A percentile compares a stretch with the other conserved stretches of the same genome.
phyloP scores from a whole-genome alignment of 208 protist genomes.

The Trypanosoma lewisi region DNA sequence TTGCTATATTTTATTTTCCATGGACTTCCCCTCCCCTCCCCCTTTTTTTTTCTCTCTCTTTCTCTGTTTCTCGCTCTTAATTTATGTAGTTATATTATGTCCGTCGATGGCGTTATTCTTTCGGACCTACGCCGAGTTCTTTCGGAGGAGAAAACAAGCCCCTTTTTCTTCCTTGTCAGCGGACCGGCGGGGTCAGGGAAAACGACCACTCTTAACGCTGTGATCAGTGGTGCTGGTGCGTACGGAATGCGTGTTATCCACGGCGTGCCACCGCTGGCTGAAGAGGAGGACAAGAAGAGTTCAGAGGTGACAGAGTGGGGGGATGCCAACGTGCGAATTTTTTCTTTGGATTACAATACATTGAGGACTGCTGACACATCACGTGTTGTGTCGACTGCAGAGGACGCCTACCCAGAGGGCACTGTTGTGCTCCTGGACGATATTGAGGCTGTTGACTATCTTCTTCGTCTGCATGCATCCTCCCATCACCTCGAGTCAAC shows the following conservation, averaged over 20 bases:
- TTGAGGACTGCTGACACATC: constrained; percentile 24
- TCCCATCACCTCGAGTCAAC: constrained; percentile 30
- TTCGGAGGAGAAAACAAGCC: constrained; percentile 3
- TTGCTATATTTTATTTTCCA: neutral
- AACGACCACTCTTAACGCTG: constrained; percentile 19
- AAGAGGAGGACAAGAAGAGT: neutral
- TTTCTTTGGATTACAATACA: constrained; percentile 22
- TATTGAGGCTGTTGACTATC: constrained; percentile 40
- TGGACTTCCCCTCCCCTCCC: neutral
- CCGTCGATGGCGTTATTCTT: constrained; percentile 42
- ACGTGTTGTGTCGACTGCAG: neutral
- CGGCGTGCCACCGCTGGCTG: constrained; percentile 12
- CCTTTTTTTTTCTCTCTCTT: neutral
- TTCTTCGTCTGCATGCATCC: constrained; percentile 35
- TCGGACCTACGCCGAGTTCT: constrained; percentile 35
- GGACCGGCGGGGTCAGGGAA: constrained; percentile 33
- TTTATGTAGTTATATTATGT: constrained; percentile 28
- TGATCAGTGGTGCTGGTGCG: constrained; percentile 14
- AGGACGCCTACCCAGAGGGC: constrained; percentile 20
- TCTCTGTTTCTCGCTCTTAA: neutral
- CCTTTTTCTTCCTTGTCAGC: constrained; percentile 33
- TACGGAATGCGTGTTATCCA: constrained; percentile 12
- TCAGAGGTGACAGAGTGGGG: neutral
- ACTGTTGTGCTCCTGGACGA: constrained; percentile 68
- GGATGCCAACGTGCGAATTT: constrained; percentile 1